Base-by-base conservation (phyloP, 202 grass and related monocot species). In the Zizania palustris region DNA sequence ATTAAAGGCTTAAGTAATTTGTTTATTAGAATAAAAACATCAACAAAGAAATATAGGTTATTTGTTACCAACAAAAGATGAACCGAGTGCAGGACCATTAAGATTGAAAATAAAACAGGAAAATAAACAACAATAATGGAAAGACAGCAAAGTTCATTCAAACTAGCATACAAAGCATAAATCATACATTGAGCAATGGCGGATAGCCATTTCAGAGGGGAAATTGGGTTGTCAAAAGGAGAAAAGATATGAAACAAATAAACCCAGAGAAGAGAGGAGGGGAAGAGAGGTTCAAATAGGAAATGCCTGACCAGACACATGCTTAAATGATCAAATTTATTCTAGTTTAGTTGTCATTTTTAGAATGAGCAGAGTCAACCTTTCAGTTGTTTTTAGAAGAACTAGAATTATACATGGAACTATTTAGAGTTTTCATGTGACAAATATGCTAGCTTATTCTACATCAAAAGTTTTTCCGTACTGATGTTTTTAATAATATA, bases 1-100 rank as follows among this genome's bases (percentile, higher is more conserved):
- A 50, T 7, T 50, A 80, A 60, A 40, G 7, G 54, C 21, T 46
- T 57, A 13, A 46, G 19, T 28, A 69, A 65, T 40, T 51, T 60
- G 63, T 49, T 65, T 45, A 21, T 63, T 64, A 62, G 48, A 48
- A 63, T 12, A 82, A 58, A 50, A 48, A 45, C n/a, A 45, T 53
- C 20, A 69, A 40, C 20, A 82, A 21, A 60, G 12, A 84, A 71
- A 45, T n/a, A 65, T 74, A 49, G 44, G 60, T 57, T 28, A 67
- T 33, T 48, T 9, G 11, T 20, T 54, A 83, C 11, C 2, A 55
- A 60, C 20, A 74, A 49, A 61, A 15, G 15, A 56, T 77, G 54
- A 69, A 75, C 2, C 15, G 42, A 16, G 54, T 61, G 15, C 36
- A 53, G 7, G 11, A 55, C 20, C 18, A 69, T 59, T 69, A 36